Conservation (phyloP, 805 yeast genomes). For the Naumovozyma castellii region DNA sequence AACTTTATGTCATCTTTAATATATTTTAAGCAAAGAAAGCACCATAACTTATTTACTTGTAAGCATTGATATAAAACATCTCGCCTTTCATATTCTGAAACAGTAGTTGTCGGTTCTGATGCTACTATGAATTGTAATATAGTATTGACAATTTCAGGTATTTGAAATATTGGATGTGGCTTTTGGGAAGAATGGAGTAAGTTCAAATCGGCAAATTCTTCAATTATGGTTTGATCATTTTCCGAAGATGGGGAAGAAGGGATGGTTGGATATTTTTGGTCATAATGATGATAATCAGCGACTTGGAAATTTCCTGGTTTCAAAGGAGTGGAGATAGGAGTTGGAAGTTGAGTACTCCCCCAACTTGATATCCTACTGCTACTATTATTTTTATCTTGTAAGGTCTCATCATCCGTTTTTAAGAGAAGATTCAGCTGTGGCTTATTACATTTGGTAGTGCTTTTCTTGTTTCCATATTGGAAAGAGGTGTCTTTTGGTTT, state of each 20-base stretch:
- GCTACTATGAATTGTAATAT: slow-evolving; percentile 29
- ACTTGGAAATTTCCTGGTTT: background rate
- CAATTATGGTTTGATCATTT: background rate
- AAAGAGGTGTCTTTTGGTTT: too few species aligned
- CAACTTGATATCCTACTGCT: background rate
- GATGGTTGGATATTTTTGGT: background rate
- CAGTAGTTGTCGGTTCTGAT: background rate
- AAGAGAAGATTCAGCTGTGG: background rate
- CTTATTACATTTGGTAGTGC: background rate
- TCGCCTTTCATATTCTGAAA: background rate
- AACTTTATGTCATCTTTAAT: slow-evolving; percentile 51
- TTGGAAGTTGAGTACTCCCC: background rate
- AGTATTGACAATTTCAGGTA: slow-evolving; percentile 64
- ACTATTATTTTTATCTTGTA: background rate
- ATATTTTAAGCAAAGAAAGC: slow-evolving; percentile 43
- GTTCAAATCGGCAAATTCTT: slow-evolving; percentile 7
- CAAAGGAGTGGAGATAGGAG: background rate
- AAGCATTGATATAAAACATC: slow-evolving; percentile 49
- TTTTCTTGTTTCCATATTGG: background rate
- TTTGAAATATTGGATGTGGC: slow-evolving; percentile 44
- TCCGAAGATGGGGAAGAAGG: background rate
- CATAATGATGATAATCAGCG: background rate
- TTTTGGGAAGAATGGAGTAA: background rate
- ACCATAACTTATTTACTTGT: slow-evolving; percentile 61
- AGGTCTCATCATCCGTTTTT: background rate